These are phyloP conservation scores for Nothophoma quercina DNA, from an alignment of 2,329 filamentous ascomycete genomes.

Conservation along the genomic window DNA sequence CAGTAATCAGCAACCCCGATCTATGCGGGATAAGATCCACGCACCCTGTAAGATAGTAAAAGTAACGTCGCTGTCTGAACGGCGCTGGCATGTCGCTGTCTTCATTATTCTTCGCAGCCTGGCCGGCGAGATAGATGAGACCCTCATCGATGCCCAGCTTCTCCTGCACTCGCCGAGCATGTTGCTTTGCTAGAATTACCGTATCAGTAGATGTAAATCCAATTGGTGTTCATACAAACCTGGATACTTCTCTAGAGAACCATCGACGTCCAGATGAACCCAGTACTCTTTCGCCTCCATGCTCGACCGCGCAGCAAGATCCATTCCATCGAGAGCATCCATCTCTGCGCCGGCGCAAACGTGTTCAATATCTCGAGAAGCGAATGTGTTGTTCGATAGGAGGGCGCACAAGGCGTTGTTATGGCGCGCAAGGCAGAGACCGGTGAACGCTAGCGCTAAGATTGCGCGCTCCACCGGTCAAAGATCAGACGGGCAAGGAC, in stretches of 20 bases:
- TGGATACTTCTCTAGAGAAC: constrained; percentile 50
- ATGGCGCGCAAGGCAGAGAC: constrained; percentile 19
- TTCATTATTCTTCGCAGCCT: constrained; percentile 58
- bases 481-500: constrained; percentile 13
- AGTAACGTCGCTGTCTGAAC: constrained; percentile 68
- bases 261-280: constrained; percentile 44
- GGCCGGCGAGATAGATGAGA: constrained; percentile 65
- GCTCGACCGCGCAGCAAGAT: constrained; percentile 38
- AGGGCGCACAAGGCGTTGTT: constrained; percentile 12
- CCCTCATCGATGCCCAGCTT: constrained; percentile 49
- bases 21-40: constrained; percentile 11
- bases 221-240: constrained; percentile 31
- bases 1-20: constrained; percentile 16
- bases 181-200: constrained; percentile 46
- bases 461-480: constrained; percentile 15
- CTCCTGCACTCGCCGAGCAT: constrained; percentile 49
- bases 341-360: constrained; percentile 23
- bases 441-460: constrained; percentile 19
- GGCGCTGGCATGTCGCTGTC: constrained; percentile 66
- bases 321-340: constrained; percentile 36
- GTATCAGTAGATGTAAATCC: neutral
- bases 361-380: neutral
- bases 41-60: constrained; percentile 66
- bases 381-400: constrained; percentile 1
- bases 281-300: constrained; percentile 43